Percentiles rank a stretch among this genome's conserved stretches.
Conservation (phyloP, 495 filamentous ascomycete genomes). For the Elaphomyces granulatus region DNA sequence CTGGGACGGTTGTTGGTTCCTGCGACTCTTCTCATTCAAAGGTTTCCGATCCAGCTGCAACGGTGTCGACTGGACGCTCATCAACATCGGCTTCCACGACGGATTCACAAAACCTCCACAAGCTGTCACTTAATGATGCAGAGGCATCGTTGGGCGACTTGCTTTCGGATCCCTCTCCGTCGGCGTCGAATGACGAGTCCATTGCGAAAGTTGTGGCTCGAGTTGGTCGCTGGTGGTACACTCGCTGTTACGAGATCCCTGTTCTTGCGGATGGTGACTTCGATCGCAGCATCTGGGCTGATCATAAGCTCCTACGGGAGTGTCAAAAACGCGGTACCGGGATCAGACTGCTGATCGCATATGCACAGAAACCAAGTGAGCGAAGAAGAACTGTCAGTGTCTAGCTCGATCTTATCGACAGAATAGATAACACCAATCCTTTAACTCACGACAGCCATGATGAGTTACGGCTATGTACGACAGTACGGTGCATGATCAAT, state of each 20-base stretch:
- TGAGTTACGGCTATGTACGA: neutral
- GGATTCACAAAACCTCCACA: constrained; percentile 14
- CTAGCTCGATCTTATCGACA: constrained; percentile 13
- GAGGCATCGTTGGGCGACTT: constrained; percentile 54
- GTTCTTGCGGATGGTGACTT: constrained; percentile 38
- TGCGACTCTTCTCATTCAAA: constrained; percentile 26
- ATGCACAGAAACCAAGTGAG: constrained; percentile 67
- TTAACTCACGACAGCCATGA: neutral
- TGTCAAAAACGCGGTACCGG: constrained; percentile 76
- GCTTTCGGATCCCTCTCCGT: constrained; percentile 42
- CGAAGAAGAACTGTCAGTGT: constrained; percentile 45
- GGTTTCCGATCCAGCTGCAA: constrained; percentile 11
- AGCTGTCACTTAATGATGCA: constrained; percentile 28
- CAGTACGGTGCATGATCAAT: neutral
- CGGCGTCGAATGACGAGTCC: constrained; percentile 51
- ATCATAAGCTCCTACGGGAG: constrained; percentile 61
- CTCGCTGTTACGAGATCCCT: constrained; percentile 69
- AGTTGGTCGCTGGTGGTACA: constrained; percentile 96
- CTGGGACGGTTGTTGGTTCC: constrained; percentile 44
- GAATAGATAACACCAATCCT: neutral
- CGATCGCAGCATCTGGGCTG: constrained; percentile 61
- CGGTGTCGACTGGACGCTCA: constrained; percentile 18
- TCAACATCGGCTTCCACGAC: constrained; percentile 16
- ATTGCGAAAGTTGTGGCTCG: constrained; percentile 85
- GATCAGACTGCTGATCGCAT: constrained; percentile 80